Evolutionary conservation across 2,329 filamentous ascomycete species (phyloP).

Genomic region (Stachybotrys elegans): DNA sequence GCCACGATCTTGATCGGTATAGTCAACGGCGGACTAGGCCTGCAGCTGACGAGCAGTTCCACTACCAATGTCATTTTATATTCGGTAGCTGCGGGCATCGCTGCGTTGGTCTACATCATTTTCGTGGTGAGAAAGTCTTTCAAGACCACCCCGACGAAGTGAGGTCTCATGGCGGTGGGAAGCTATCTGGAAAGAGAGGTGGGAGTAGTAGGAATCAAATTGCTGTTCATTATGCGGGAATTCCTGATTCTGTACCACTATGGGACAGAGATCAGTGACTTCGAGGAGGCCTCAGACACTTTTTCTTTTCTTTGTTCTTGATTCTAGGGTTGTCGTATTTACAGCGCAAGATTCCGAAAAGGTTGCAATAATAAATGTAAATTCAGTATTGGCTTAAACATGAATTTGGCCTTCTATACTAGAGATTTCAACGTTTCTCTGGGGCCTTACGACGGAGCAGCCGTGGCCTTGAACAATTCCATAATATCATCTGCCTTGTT

Average conservation of each 20-base stretch:
- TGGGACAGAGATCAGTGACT: too few species aligned
- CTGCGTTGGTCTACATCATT: too few species aligned
- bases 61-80: constrained; percentile 40
- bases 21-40: constrained; percentile 51
- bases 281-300: too few species aligned
- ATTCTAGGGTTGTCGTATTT: neutral
- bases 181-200: too few species aligned
- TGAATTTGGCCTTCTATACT: neutral
- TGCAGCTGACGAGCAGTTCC: constrained; percentile 35
- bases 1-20: constrained; percentile 45
- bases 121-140: too few species aligned
- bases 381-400: neutral
- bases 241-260: too few species aligned
- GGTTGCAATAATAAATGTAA: neutral
- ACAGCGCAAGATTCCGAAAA: neutral
- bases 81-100: constrained; percentile 40
- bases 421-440: constrained; percentile 35
- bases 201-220: too few species aligned
- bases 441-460: too few species aligned
- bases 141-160: too few species aligned
- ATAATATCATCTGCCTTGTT: neutral
- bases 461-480: neutral
- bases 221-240: too few species aligned
- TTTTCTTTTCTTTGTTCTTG: neutral
- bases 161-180: too few species aligned